These are phyloP conservation scores for Schizosaccharomyces versatilis DNA, from an alignment of 1,139 yeast species.

Conservation along the genomic window DNA sequence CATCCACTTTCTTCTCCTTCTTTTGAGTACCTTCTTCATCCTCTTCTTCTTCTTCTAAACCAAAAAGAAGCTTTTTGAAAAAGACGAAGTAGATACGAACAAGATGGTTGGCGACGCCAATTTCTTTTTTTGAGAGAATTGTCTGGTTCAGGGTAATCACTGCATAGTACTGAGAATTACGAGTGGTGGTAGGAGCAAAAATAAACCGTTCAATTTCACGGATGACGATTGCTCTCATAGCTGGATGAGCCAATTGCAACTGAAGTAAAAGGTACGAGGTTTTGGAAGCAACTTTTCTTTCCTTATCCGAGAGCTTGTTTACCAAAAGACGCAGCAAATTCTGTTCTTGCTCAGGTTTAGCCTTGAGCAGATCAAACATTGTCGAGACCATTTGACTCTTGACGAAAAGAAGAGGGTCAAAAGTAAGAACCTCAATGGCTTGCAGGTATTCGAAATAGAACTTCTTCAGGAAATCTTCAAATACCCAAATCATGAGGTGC, in stretches of 20 bases:
- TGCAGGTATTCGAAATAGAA: slow-evolving; percentile 48
- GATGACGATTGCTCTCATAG: slow-evolving; percentile 66
- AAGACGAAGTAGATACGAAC: slow-evolving; percentile 68
- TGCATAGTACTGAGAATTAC: slow-evolving; percentile 71
- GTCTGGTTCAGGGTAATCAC: slow-evolving; percentile 81
- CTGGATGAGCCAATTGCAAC: slow-evolving; percentile 81
- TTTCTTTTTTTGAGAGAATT: slow-evolving; percentile 56
- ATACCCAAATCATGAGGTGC: slow-evolving; percentile 49
- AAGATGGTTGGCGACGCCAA: slow-evolving; percentile 54
- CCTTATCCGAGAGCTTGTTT: slow-evolving; percentile 81
- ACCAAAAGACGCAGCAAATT: slow-evolving; percentile 73
- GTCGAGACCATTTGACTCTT: slow-evolving; percentile 57
- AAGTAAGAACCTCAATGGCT: slow-evolving; percentile 51
- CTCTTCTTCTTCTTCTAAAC: slow-evolving; percentile 33
- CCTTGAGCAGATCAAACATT: slow-evolving; percentile 54
- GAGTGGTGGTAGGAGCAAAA: slow-evolving; percentile 35
- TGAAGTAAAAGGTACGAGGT: slow-evolving; percentile 63
- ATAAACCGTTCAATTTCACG: slow-evolving; percentile 64
- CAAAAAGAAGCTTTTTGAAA: slow-evolving; percentile 62
- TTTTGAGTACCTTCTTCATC: slow-evolving; percentile 20
- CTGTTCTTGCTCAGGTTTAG: slow-evolving; percentile 92
- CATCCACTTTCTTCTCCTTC: slow-evolving; percentile 24
- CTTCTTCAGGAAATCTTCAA: slow-evolving; percentile 71
- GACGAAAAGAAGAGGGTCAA: slow-evolving; percentile 82
- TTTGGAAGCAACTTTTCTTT: slow-evolving; percentile 74